A percentile compares a stretch with the other conserved stretches of the same genome.
phyloP scores from a whole-genome alignment of 345 rosid species.

The Gynandropsis gynandra region DNA sequence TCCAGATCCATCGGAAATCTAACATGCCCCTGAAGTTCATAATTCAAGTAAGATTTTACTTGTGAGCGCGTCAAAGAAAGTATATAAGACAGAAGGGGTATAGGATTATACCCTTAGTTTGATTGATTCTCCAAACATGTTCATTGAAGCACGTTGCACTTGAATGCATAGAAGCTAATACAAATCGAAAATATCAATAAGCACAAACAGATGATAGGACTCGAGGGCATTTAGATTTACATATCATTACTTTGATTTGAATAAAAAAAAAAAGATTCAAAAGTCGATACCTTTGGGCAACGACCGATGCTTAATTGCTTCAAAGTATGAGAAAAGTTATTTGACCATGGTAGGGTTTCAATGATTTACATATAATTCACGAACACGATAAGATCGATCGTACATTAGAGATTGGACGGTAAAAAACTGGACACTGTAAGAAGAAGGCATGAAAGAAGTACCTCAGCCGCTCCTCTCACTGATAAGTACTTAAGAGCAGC shows the following conservation, averaged over 20 bases:
- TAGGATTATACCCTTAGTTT: constrained; percentile 59
- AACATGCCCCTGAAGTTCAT: constrained; percentile 47
- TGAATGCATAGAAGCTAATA: constrained; percentile 85
- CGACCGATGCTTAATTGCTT: constrained; percentile 62
- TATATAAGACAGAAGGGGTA: background rate
- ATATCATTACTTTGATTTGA: constrained; percentile 1
- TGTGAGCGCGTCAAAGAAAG: background rate
- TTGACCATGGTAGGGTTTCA: constrained; percentile 61
- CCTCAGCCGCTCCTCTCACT: constrained; percentile 42
- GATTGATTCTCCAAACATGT: constrained; percentile 51
- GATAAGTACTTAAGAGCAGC: constrained; percentile 59
- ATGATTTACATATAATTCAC: constrained; percentile 25
- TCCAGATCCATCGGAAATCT: constrained; percentile 48
- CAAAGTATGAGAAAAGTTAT: constrained; percentile 44
- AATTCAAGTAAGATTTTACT: background rate
- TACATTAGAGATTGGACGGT: background rate
- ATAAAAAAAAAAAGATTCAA: background rate
- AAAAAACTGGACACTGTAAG: background rate
- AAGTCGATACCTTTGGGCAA: constrained; percentile 52
- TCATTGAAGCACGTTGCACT: constrained; percentile 56
- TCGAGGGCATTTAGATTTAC: background rate
- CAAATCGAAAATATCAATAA: background rate
- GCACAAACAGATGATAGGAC: background rate
- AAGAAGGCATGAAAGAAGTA: constrained; percentile 4
- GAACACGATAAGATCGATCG: constrained; percentile 7